Evolutionary conservation across 352 stramenopile genomes (phyloP).

Genomic region (Thalassiosira mediterranea): DNA sequence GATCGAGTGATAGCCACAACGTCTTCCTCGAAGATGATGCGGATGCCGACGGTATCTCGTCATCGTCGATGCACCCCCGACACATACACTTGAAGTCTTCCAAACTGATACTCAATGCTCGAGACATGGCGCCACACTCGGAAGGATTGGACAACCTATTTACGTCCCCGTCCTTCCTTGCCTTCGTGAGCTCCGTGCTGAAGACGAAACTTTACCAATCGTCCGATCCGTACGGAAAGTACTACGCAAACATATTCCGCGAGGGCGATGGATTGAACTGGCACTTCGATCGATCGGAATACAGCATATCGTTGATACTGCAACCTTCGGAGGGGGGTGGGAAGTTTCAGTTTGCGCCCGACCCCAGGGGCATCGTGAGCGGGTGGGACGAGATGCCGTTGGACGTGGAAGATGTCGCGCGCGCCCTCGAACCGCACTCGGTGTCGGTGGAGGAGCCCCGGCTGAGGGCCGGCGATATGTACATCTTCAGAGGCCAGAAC

Average conservation of each 20-base stretch:
- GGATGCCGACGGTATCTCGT: neutral
- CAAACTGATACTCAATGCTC: slow-evolving; percentile 39
- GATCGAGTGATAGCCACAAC: slow-evolving; percentile 38
- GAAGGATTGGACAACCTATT: slow-evolving; percentile 23
- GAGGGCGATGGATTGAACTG: slow-evolving; percentile 43
- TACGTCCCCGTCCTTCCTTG: slow-evolving; percentile 12
- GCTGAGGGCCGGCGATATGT: slow-evolving; percentile 36
- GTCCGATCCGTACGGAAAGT: slow-evolving; percentile 29
- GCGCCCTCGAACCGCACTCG: slow-evolving; percentile 6
- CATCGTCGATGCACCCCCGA: slow-evolving; percentile 16
- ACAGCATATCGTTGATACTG: slow-evolving; percentile 47
- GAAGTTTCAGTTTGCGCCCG: slow-evolving; percentile 43
- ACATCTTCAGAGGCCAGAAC: slow-evolving; percentile 46
- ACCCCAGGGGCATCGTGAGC: slow-evolving; percentile 32
- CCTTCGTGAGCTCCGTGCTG: slow-evolving; percentile 40
- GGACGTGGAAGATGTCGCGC: slow-evolving; percentile 9
- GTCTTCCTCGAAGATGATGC: slow-evolving; percentile 31
- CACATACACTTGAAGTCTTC: slow-evolving; percentile 31
- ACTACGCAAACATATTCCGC: slow-evolving; percentile 46
- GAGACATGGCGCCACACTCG: slow-evolving; percentile 11
- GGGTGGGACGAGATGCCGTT: slow-evolving; percentile 37
- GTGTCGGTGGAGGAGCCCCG: slow-evolving; percentile 20
- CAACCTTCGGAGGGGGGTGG: slow-evolving; percentile 28
- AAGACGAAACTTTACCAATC: slow-evolving; percentile 31
- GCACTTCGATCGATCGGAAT: slow-evolving; percentile 48